These are phyloP conservation scores for Galeopsis tetrahit DNA, from an alignment of 257 asterid genomes.

Conservation along the genomic window DNA sequence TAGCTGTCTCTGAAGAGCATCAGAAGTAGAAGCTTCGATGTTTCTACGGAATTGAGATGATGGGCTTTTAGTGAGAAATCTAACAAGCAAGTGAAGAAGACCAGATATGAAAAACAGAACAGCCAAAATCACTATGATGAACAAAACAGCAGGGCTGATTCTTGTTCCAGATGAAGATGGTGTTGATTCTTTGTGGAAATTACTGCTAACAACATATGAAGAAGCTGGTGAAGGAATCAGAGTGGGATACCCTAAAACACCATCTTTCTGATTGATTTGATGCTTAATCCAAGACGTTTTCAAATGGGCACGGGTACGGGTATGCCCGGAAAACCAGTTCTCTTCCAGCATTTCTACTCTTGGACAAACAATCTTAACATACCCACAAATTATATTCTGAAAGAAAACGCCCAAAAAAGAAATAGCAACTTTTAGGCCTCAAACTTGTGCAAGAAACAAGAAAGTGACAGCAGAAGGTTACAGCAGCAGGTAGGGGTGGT, in stretches of 20 bases:
- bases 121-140: conserved; percentile 79
- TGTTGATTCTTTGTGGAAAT: conserved; percentile 46
- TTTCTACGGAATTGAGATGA: conserved; percentile 61
- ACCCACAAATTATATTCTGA: conserved; percentile 26
- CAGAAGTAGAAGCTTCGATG: conserved; percentile 65
- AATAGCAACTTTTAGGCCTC: conserved; percentile 19
- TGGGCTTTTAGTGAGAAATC: conserved; percentile 83
- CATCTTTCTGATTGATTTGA: conserved; percentile 41
- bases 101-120: conserved; percentile 92
- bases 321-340: conserved; percentile 45
- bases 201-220: conserved; percentile 32
- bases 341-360: conserved; percentile 45
- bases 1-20: conserved; percentile 83
- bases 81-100: conserved; percentile 85
- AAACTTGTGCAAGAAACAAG: conserved; percentile 24
- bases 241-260: conserved; percentile 44
- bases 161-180: conserved; percentile 58
- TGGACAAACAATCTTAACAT: conserved; percentile 39
- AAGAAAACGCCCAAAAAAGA: conserved; percentile 20
- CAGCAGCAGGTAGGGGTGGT: conserved; percentile 31
- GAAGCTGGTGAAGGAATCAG: conserved; percentile 45
- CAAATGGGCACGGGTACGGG: conserved; percentile 45
- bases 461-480: conserved; percentile 22
- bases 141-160: conserved; percentile 87
- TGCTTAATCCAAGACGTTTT: conserved; percentile 54